Evolutionary conservation across 768 basidiomycete species (phyloP), one percentile per base, ranked within the genome.

Genomic region (Leccinum incarnatum): DNA sequence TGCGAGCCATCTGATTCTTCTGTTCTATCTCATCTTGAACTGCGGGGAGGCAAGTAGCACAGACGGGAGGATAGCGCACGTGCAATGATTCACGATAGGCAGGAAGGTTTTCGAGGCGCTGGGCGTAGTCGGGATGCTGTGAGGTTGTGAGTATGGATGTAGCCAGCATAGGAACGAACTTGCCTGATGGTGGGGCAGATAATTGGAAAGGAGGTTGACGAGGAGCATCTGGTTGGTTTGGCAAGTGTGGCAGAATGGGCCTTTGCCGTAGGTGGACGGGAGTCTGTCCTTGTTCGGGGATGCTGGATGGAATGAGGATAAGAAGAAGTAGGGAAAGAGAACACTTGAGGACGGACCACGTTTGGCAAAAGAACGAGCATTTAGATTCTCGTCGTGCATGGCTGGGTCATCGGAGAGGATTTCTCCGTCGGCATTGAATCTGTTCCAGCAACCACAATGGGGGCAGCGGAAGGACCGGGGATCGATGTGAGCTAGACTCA

Each of bases 141-240:
- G n/a, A 12, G 30, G 25, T 42, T 32, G 47, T 48, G 21, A 25
- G 15, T 14, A 7, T 7, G n/a, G 42, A 27, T 14, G 14, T 15
- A 2, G 48, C 40, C 36, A 5, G n/a, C 27, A 25, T 47, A 21
- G 30, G 40, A 48, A 15, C 17, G 6, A 27, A 60, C 87, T 64
- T 68, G 93, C 93, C 59, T 83, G 81, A n/a, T 85, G 82, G 25
- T 84, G 75, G 10, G 94, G 94, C 1, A 96, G 81, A 72, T 95
- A 98, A 66, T 90, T 94, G 15, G 94, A 90, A 32, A 98, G 76
- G 56, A 98, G 82, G 72, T 94, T 92, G 60, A 91, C 77, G 54
- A 93, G 77, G 40, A 98, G 81, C 77, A 86, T 88, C 68, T 97
- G 95, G 73, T 98, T 98, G n/a, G 92, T 91, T 65, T 89, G 87